Base-by-base conservation (phyloP, 1,284 basidiomycete species). In the Gymnopus androsaceus region DNA sequence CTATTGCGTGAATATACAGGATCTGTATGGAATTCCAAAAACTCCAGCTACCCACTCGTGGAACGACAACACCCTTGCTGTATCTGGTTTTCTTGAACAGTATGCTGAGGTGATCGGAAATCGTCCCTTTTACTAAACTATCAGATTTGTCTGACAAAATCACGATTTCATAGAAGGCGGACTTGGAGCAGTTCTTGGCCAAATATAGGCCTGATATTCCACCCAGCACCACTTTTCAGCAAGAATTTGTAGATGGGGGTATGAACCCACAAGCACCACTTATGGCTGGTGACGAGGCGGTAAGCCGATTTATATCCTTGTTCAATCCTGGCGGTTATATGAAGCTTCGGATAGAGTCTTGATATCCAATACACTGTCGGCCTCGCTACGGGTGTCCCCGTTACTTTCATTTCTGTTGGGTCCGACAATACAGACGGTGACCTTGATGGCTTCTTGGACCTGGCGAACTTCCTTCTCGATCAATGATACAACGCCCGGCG, bases 41-140 rank as follows among this genome's bases (percentile, higher is more conserved):
- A 66, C 67, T 11, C 45, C 52, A 1, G 70, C 71, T 12, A 69
- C 71, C 8, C 62, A 67, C 54, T 52, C 61, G 28, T 64, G 63
- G 41, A 64, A 69, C 56, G n/a, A n/a, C n/a, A n/a, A n/a, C n/a
- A 61, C 55, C 6, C 59, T 73, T 36, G 68, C 57, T 31, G 71
- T 74, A 12, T 65, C 68, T 12, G 72, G 70, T 9, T 71, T 68
- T 53, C 65, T 69, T 33, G 64, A 70, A 14, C 67, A 70, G 42
- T 69, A 50, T 25, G 47, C 61, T n/a, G 54, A 62, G 48, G 61
- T 62, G 33, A 34, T n/a, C n/a, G 62, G 33, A 12, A 19, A 42
- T 21, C 1, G 3, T 14, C 49, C 34, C 17, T 46, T 9, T 47
- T 21, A 23, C 15, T 21, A 30, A 19, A n/a, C 15, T 6, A 7